phyloP scores from a whole-genome alignment of 495 filamentous ascomycete species.

The Collariella sp. region DNA sequence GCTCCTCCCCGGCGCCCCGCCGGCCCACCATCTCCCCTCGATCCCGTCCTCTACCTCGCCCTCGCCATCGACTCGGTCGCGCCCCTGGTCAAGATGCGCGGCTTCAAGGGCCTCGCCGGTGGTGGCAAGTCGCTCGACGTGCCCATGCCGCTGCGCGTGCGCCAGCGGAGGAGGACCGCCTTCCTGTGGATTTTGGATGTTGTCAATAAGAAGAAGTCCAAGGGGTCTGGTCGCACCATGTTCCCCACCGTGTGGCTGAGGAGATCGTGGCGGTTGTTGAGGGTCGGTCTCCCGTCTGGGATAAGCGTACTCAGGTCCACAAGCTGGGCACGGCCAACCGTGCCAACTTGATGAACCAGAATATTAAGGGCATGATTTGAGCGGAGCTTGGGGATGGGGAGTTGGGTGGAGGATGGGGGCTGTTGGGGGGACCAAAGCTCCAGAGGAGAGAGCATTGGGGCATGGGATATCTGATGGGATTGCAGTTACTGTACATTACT shows the following conservation, averaged over 20 bases:
- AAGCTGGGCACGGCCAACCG: slow-evolving; percentile 63
- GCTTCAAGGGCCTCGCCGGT: slow-evolving; percentile 68
- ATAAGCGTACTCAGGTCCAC: slow-evolving; percentile 61
- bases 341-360: slow-evolving; percentile 51
- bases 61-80: slow-evolving; percentile 95
- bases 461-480: background rate
- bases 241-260: slow-evolving; percentile 72
- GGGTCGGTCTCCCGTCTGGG: slow-evolving; percentile 76
- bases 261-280: slow-evolving; percentile 84
- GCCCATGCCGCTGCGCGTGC: slow-evolving; percentile 62
- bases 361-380: slow-evolving; percentile 8
- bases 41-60: slow-evolving; percentile 71
- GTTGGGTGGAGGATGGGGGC: background rate
- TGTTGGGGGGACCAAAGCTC: background rate
- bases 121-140: slow-evolving; percentile 79
- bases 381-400: background rate
- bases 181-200: slow-evolving; percentile 82
- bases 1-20: slow-evolving; percentile 64
- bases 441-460: too few species aligned
- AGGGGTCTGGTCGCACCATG: slow-evolving; percentile 50
- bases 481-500: slow-evolving; percentile 3
- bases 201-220: slow-evolving; percentile 59
- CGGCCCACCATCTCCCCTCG: slow-evolving; percentile 64
- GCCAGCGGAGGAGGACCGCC: slow-evolving; percentile 69
- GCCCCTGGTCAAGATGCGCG: slow-evolving; percentile 70